Conservation (phyloP, 2,329 filamentous ascomycete genomes). For the Penicillium sp. region DNA sequence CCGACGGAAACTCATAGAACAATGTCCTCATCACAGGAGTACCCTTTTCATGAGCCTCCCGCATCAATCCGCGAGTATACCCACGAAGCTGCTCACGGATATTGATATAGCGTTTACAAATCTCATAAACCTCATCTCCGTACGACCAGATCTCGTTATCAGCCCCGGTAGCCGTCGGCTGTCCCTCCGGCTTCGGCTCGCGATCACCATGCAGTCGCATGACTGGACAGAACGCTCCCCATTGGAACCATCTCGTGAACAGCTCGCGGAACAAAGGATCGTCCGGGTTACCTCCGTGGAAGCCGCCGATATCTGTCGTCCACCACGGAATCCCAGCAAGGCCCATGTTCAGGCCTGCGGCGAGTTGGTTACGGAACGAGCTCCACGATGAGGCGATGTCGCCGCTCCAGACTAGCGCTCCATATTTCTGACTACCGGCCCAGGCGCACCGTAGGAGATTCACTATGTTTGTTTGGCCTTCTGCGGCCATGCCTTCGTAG, state of each 20-base stretch:
- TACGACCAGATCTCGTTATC: constrained; percentile 64
- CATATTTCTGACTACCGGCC: constrained; percentile 62
- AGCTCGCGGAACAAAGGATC: constrained; percentile 60
- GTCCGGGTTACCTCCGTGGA: constrained; percentile 62
- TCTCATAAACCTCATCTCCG: constrained; percentile 58
- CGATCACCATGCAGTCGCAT: constrained; percentile 67
- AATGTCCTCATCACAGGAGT: constrained; percentile 61
- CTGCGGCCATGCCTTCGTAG: constrained; percentile 56
- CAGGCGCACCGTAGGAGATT: constrained; percentile 60
- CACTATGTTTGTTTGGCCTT: constrained; percentile 57
- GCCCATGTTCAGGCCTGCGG: constrained; percentile 66
- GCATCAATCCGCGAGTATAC: constrained; percentile 61
- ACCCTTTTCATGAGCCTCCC: constrained; percentile 59
- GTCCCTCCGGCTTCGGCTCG: constrained; percentile 51
- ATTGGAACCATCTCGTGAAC: constrained; percentile 68
- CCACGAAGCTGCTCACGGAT: constrained; percentile 59
- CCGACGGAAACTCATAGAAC: constrained; percentile 64
- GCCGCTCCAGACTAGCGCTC: constrained; percentile 65
- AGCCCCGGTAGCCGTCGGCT: constrained; percentile 29
- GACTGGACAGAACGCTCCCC: constrained; percentile 66
- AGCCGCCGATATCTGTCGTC: constrained; percentile 70
- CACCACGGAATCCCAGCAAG: constrained; percentile 65
- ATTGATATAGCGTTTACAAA: constrained; percentile 59
- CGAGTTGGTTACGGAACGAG: constrained; percentile 59
- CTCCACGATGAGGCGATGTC: constrained; percentile 66